phyloP scores from a whole-genome alignment of 2,329 filamentous ascomycete genomes.

The Penicillium sp. region DNA sequence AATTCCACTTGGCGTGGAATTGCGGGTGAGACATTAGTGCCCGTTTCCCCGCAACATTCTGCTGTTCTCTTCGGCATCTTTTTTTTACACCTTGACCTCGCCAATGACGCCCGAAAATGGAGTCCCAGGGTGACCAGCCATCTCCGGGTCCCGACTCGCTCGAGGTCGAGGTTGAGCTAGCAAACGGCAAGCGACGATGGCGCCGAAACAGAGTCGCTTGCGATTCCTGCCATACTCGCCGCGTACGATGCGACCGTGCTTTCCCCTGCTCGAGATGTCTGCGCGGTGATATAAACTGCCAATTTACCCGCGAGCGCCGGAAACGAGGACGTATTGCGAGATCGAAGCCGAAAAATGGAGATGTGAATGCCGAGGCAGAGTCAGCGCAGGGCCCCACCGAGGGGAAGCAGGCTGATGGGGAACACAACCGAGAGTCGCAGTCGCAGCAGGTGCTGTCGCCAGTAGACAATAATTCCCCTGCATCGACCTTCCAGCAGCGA shows the following conservation, averaged over 20 bases:
- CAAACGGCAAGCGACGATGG: slow-evolving; percentile 36
- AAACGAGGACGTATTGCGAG: slow-evolving; percentile 79
- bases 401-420: slow-evolving; percentile 7
- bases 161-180: slow-evolving; percentile 15
- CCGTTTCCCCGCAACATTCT: slow-evolving; percentile 10
- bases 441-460: slow-evolving; percentile 18
- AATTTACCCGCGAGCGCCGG: slow-evolving; percentile 88
- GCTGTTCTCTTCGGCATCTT: neutral
- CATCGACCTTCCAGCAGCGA: slow-evolving; percentile 24
- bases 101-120: slow-evolving; percentile 35
- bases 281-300: slow-evolving; percentile 66
- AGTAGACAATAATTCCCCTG: slow-evolving; percentile 23
- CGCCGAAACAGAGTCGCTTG: slow-evolving; percentile 59
- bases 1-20: neutral
- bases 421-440: slow-evolving; percentile 8
- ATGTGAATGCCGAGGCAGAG: neutral
- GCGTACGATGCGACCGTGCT: slow-evolving; percentile 91
- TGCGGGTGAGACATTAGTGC: slow-evolving; percentile 10
- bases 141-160: slow-evolving; percentile 17
- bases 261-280: slow-evolving; percentile 88
- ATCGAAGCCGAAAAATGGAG: slow-evolving; percentile 57
- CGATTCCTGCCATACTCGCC: slow-evolving; percentile 90
- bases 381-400: slow-evolving; percentile 1
- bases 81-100: neutral
- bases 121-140: slow-evolving; percentile 31